phyloP scores from a whole-genome alignment of 257 asterid species.

The Lycium barbarum region DNA sequence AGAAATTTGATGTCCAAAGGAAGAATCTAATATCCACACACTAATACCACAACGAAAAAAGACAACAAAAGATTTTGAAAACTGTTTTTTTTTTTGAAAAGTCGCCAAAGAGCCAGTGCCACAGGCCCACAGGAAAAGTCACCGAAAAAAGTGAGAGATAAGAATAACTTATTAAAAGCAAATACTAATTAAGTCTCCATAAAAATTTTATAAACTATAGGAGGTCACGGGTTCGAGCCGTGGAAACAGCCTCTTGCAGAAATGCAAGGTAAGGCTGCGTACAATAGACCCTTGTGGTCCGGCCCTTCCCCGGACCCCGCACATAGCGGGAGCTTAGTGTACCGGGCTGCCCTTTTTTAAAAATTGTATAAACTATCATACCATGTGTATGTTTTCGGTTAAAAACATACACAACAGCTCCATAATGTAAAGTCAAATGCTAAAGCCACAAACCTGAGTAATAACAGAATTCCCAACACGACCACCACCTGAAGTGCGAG shows the following conservation, averaged over 20 bases:
- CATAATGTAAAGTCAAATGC: neutral
- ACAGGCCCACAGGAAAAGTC: neutral
- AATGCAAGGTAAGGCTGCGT: no score
- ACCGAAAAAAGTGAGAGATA: neutral
- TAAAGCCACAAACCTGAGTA: constrained; percentile 69
- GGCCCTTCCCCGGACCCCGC: no score
- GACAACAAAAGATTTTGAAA: neutral
- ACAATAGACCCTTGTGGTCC: no score
- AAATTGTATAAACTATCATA: neutral
- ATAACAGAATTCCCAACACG: constrained; percentile 68
- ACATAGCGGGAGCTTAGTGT: no score
- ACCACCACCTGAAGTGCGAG: constrained; percentile 55
- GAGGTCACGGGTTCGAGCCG: no score
- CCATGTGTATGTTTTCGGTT: neutral
- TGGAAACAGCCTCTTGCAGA: no score
- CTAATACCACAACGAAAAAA: neutral
- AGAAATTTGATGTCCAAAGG: constrained; percentile 19
- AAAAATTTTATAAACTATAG: no score
- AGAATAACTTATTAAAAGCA: neutral
- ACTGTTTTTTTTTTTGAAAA: neutral
- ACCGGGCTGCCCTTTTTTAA: no score
- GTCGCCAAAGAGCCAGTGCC: neutral
- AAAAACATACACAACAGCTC: no score
- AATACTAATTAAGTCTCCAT: neutral
- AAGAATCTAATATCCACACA: no score